These are phyloP conservation scores for Sarcodon aspratus DNA, from an alignment of 768 basidiomycete genomes.

Conservation along the genomic window DNA sequence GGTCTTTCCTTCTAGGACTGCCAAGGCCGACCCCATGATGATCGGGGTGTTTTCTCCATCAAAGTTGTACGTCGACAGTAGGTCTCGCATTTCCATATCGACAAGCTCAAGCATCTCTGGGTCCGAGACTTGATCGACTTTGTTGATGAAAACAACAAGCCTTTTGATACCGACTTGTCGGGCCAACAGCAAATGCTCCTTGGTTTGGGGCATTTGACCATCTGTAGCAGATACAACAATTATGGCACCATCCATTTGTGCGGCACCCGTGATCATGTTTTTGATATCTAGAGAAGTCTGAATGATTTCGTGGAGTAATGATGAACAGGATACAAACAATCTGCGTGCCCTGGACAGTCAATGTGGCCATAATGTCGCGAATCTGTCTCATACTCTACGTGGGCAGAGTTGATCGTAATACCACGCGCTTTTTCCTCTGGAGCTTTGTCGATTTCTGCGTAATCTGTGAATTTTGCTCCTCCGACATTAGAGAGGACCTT, in stretches of 20 bases:
- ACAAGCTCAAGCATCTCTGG: conserved; percentile 98
- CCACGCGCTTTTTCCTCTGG: conserved; percentile 99
- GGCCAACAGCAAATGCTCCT: conserved; percentile 94
- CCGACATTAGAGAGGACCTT: conserved; percentile 76
- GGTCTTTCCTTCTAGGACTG: conserved; percentile 83
- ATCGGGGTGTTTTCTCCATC: conserved; percentile 99
- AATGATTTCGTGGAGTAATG: conserved; percentile 6
- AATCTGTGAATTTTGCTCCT: conserved; percentile 84
- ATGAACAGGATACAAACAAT: conserved; percentile 46
- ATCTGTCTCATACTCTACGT: conserved; percentile 95
- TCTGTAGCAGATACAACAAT: conserved; percentile 98
- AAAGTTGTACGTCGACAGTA: conserved; percentile 84
- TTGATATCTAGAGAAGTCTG: conserved; percentile 56
- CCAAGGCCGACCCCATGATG: conserved; percentile 92
- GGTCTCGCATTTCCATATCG: conserved; percentile 99
- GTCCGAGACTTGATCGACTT: conserved; percentile 93
- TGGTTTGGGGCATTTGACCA: conserved; percentile 99
- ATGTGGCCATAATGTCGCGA: conserved; percentile 93
- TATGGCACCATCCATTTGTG: conserved; percentile 94
- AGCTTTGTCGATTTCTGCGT: conserved; percentile 96
- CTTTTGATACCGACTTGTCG: conserved; percentile 97
- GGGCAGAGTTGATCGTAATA: conserved; percentile 98
- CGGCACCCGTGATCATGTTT: conserved; percentile 99
- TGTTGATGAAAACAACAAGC: conserved; percentile 99
- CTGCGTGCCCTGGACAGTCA: conserved; percentile 94